Percentiles rank a stretch among this genome's conserved stretches.
Conservation (phyloP, 768 basidiomycete genomes). For the Epithele typhae region DNA sequence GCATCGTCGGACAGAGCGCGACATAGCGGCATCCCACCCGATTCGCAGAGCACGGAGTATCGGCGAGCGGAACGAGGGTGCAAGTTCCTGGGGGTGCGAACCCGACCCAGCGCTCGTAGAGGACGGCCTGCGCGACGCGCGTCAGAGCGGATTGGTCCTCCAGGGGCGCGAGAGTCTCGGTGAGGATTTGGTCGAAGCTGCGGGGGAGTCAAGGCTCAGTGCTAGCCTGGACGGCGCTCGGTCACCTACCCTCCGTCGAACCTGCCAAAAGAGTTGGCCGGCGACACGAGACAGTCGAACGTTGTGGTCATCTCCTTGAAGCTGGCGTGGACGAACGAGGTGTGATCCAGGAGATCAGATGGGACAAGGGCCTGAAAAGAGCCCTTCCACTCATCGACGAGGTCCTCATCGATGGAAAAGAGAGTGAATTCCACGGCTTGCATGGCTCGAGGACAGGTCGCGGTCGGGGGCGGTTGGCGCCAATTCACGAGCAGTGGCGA, state of each 20-base stretch:
- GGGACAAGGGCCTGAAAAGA: too few relatives aligned
- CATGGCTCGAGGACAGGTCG: too few relatives aligned
- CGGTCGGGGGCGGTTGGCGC: too few relatives aligned
- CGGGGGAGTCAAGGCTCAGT: neutral
- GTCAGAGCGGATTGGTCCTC: conserved; percentile 16
- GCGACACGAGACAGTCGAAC: conserved; percentile 27
- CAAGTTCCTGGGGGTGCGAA: conserved; percentile 24
- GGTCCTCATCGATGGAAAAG: too few relatives aligned
- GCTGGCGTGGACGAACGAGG: too few relatives aligned
- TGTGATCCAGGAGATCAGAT: too few relatives aligned
- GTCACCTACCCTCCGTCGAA: conserved; percentile 24
- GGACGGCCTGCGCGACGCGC: conserved; percentile 16
- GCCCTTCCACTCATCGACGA: too few relatives aligned
- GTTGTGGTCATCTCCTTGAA: conserved; percentile 1
- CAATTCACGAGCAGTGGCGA: too few relatives aligned
- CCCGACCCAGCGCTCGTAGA: conserved; percentile 15
- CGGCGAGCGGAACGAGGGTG: conserved; percentile 10
- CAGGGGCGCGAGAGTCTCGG: conserved; percentile 12
- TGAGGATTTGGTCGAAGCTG: conserved; percentile 21
- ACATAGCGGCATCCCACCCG: conserved; percentile 1
- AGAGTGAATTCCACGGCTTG: too few relatives aligned
- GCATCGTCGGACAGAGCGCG: conserved; percentile 10
- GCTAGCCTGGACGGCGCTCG: too few relatives aligned
- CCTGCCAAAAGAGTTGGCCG: conserved; percentile 26
- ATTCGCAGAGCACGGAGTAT: conserved; percentile 1